These are phyloP conservation scores for Phytopythium montanum DNA, from an alignment of 352 stramenopile genomes.

Conservation along the genomic window DNA sequence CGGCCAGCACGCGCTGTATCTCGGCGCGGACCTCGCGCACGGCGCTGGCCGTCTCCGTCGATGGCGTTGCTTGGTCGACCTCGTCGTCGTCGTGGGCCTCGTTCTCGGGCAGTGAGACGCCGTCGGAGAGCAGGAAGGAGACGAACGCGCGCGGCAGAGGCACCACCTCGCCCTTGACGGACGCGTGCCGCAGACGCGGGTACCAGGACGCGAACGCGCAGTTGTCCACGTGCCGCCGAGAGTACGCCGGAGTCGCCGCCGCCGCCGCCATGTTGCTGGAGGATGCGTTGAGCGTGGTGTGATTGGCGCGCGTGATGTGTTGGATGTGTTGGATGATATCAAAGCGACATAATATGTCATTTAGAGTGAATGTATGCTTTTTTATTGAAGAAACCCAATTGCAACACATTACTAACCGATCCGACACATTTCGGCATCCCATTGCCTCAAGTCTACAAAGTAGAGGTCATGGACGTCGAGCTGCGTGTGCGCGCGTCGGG, in stretches of 20 bases:
- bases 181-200: conserved; percentile 43
- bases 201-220: conserved; percentile 80
- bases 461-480: conserved; percentile 34
- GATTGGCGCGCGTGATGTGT: too few relatives aligned
- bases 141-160: conserved; percentile 52
- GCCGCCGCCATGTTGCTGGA: neutral
- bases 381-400: too few relatives aligned
- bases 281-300: too few relatives aligned
- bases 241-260: conserved; percentile 34
- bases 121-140: conserved; percentile 59
- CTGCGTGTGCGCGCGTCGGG: conserved; percentile 47
- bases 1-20: conserved; percentile 61
- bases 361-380: too few relatives aligned
- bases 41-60: conserved; percentile 17
- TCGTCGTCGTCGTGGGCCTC: conserved; percentile 22
- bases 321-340: too few relatives aligned
- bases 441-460: too few relatives aligned
- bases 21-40: conserved; percentile 41
- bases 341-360: too few relatives aligned
- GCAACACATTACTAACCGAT: too few relatives aligned
- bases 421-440: too few relatives aligned
- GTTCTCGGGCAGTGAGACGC: conserved; percentile 42
- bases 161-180: conserved; percentile 62
- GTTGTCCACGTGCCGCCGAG: conserved; percentile 70
- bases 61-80: conserved; percentile 13